Evolutionary conservation across 352 stramenopile genomes (phyloP).

Genomic region (Globisporangium recalcitrans): DNA sequence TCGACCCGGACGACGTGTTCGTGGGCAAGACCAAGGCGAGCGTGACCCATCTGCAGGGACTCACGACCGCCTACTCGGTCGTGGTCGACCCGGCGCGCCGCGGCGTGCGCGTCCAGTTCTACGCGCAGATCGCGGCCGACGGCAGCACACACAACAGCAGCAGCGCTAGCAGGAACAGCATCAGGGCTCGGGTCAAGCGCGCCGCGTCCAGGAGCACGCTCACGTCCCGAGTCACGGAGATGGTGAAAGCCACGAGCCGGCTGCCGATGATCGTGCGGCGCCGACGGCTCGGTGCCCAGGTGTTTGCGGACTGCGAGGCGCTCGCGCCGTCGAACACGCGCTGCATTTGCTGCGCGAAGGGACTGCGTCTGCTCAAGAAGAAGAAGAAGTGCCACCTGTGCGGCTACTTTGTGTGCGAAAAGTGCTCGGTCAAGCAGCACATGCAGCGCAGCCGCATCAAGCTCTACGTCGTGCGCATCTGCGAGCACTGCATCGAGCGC

Average conservation of each 20-base stretch:
- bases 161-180: not conserved
- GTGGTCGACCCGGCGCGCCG: conserved; percentile 11
- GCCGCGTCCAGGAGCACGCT: conserved; percentile 12
- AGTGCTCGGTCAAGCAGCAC: conserved; percentile 36
- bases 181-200: not conserved
- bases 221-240: conserved; percentile 25
- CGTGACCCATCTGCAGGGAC: conserved; percentile 29
- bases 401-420: conserved; percentile 44
- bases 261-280: conserved; percentile 31
- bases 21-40: conserved; percentile 35
- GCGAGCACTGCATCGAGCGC: conserved; percentile 37
- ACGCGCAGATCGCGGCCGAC: conserved; percentile 25
- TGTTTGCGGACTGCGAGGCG: conserved; percentile 25
- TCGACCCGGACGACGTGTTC: conserved; percentile 49
- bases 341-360: conserved; percentile 27
- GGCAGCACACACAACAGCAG: not conserved
- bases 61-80: conserved; percentile 27
- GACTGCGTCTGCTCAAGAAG: conserved; percentile 25
- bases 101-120: conserved; percentile 34
- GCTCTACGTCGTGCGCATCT: conserved; percentile 38
- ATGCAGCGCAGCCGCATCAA: conserved; percentile 30
- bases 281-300: conserved; percentile 28
- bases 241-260: conserved; percentile 32
- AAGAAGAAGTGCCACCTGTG: conserved; percentile 57
- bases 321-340: conserved; percentile 23